These are phyloP conservation scores for Hylodesmum podocarpum DNA, from an alignment of 306 rosid species.

Conservation along the genomic window DNA sequence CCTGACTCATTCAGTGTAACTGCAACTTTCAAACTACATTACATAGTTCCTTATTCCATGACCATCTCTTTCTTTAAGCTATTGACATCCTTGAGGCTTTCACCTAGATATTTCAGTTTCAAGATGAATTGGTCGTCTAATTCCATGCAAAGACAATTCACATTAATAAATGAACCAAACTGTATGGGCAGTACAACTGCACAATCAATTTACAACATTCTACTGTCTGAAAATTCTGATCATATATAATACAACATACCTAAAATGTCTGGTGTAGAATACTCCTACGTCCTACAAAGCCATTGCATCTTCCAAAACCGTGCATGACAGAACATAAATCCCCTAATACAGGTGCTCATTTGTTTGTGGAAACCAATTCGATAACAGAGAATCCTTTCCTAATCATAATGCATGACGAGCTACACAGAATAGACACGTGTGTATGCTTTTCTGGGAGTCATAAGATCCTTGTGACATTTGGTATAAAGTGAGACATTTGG, in stretches of 20 bases:
- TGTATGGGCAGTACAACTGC: constrained; percentile 25
- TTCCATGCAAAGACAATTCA: background rate
- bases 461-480: background rate
- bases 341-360: constrained; percentile 21
- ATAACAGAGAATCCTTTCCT: constrained; percentile 39
- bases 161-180: constrained; percentile 33
- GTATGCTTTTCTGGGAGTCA: constrained; percentile 23
- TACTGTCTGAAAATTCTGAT: constrained; percentile 29
- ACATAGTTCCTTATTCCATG: no score
- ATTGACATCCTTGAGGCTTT: no score
- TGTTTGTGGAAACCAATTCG: constrained; percentile 24
- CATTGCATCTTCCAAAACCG: constrained; percentile 42
- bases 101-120: background rate
- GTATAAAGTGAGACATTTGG: background rate
- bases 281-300: constrained; percentile 38
- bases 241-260: constrained; percentile 39
- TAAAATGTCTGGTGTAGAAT: constrained; percentile 20
- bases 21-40: no score
- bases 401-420: constrained; percentile 31
- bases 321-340: constrained; percentile 37
- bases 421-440: background rate
- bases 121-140: background rate
- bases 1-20: no score
- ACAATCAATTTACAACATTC: constrained; percentile 44
- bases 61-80: background rate